Conservation (phyloP, 2,329 filamentous ascomycete genomes). For the Neopestalotiopsis sp. region DNA sequence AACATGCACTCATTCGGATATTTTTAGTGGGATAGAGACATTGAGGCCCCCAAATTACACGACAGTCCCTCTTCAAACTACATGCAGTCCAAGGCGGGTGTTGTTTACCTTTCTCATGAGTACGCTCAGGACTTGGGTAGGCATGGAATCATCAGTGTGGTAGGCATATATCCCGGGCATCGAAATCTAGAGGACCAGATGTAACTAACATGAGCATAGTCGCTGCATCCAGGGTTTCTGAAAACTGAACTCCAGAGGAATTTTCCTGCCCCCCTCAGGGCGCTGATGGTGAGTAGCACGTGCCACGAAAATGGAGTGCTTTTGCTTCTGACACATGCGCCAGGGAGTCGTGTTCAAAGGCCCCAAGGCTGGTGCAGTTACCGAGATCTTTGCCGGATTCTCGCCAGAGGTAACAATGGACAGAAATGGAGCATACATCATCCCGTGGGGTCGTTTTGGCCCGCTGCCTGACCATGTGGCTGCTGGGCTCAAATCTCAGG, state of each 20-base stretch:
- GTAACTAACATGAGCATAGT: not conserved
- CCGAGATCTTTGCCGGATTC: constrained; percentile 45
- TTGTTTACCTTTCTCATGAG: constrained; percentile 9
- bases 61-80: not conserved
- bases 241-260: constrained; percentile 23
- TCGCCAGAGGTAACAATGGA: constrained; percentile 40
- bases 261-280: constrained; percentile 17
- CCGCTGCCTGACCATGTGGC: constrained; percentile 20
- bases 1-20: too few relatives aligned
- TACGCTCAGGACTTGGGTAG: constrained; percentile 9
- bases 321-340: not conserved
- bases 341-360: constrained; percentile 33
- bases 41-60: not conserved
- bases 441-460: constrained; percentile 33
- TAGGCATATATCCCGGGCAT: not conserved
- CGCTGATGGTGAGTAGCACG: constrained; percentile 15
- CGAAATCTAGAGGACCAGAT: not conserved
- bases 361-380: constrained; percentile 42
- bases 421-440: constrained; percentile 34
- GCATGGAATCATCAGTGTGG: constrained; percentile 17
- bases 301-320: not conserved
- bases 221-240: constrained; percentile 22
- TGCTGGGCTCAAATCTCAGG: constrained; percentile 15
- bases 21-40: not conserved
- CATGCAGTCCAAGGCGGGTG: constrained; percentile 13